Percentiles rank a stretch among this genome's conserved stretches.
Evolutionary conservation across 2,329 filamentous ascomycete species (phyloP).

Genomic region (Fusarium anthophilum): DNA sequence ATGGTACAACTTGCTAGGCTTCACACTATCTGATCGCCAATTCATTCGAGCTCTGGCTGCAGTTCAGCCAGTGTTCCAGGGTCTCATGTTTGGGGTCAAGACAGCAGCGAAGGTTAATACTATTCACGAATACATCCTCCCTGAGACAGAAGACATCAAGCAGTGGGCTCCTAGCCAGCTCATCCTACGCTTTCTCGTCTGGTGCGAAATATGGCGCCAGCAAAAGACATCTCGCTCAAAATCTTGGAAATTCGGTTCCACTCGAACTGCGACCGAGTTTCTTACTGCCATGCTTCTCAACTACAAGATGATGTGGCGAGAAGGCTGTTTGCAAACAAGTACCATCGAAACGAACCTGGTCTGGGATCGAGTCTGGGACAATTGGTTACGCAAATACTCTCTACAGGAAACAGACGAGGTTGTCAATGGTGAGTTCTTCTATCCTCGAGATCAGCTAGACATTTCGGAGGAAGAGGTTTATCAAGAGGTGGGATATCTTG

Average conservation of each 20-base stretch:
- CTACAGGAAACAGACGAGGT: background rate
- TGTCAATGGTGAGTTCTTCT: slow-evolving; percentile 16
- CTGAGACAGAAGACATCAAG: background rate
- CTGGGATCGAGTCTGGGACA: slow-evolving; percentile 43
- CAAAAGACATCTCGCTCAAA: slow-evolving; percentile 29
- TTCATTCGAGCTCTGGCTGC: slow-evolving; percentile 14
- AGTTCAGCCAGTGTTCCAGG: slow-evolving; percentile 14
- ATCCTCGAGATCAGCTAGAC: slow-evolving; percentile 22
- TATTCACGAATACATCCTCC: slow-evolving; percentile 22
- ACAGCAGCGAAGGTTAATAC: background rate
- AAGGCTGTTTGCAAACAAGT: slow-evolving; percentile 23
- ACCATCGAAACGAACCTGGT: background rate
- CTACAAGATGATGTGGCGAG: slow-evolving; percentile 33
- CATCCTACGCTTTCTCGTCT: slow-evolving; percentile 39
- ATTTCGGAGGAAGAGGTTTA: slow-evolving; percentile 34
- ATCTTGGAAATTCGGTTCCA: slow-evolving; percentile 33
- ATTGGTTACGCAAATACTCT: slow-evolving; percentile 43
- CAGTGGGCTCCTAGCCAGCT: slow-evolving; percentile 22
- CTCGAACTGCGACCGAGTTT: slow-evolving; percentile 29
- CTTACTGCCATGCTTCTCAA: slow-evolving; percentile 38
- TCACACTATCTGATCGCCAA: background rate
- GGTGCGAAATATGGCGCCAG: slow-evolving; percentile 40
- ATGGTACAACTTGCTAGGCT: background rate
- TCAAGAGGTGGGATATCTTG: slow-evolving; percentile 41
- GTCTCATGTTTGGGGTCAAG: slow-evolving; percentile 33